Evolutionary conservation across 2,329 filamentous ascomycete species (phyloP).

Genomic region (Fusarium odoratissimum): DNA sequence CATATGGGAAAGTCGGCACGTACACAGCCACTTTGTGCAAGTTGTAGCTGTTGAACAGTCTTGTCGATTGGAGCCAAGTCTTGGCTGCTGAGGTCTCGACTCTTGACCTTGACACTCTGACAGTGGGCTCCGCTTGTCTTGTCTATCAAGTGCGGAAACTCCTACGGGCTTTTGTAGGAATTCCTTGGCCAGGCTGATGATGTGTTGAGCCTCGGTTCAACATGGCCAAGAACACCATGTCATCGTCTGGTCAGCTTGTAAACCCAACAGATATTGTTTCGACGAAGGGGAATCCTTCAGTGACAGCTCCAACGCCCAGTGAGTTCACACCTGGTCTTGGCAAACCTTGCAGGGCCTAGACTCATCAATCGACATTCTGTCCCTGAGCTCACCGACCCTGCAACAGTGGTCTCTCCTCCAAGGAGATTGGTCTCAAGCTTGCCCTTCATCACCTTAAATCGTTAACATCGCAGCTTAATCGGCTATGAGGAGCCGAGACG

Average conservation of each 20-base stretch:
- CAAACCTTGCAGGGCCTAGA: slow-evolving; percentile 28
- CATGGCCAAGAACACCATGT: slow-evolving; percentile 23
- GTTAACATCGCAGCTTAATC: slow-evolving; percentile 40
- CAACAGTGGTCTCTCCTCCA: slow-evolving; percentile 22
- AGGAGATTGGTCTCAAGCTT: slow-evolving; percentile 35
- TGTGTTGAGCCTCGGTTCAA: neutral
- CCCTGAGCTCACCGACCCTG: slow-evolving; percentile 34
- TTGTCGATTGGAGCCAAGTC: slow-evolving; percentile 43
- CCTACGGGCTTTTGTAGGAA: neutral
- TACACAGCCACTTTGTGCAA: slow-evolving; percentile 32
- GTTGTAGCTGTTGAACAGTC: slow-evolving; percentile 21
- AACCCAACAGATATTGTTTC: slow-evolving; percentile 12
- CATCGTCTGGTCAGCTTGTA: slow-evolving; percentile 12
- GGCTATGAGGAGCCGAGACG: slow-evolving; percentile 48
- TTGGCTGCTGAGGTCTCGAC: slow-evolving; percentile 45
- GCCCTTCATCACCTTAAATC: slow-evolving; percentile 36
- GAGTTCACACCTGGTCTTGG: slow-evolving; percentile 26
- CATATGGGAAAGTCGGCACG: slow-evolving; percentile 41
- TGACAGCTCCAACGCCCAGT: slow-evolving; percentile 24
- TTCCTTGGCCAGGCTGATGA: neutral
- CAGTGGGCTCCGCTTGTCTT: slow-evolving; percentile 34
- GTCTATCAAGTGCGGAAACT: slow-evolving; percentile 8
- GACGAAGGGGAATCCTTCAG: slow-evolving; percentile 34
- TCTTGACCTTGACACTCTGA: slow-evolving; percentile 28
- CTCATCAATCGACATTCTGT: slow-evolving; percentile 15